Evolutionary conservation across 1,139 yeast species (phyloP), one percentile per base, ranked within the genome.

Genomic region (Blastobotrys buckinghamii): DNA sequence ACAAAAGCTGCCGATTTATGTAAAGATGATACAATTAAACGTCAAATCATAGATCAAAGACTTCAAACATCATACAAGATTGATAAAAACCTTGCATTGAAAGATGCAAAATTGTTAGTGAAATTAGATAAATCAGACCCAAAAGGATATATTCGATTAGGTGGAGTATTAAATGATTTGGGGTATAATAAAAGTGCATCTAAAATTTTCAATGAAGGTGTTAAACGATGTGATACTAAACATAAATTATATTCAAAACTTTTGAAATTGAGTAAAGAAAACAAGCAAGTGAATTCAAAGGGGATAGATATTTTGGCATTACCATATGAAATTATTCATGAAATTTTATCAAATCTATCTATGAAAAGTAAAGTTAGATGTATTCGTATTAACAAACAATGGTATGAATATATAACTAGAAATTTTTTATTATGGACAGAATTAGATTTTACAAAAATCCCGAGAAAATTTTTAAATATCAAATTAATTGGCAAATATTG

Each of bases 41-140:
- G 44, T 27, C 19, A 34, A 6, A 32, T 50, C 9, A 39, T 50
- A 32, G 50, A 50, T 20, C 53, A 50, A 37, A 38, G 50, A 17
- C 45, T 44, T n/a, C 43, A 44, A 12, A 48, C 19, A 29, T 15
- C 9, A 6, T 36, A 20, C 5, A 13, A 42, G 27, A 24, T 36
- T 40, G 41, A 34, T 42, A n/a, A 43, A 42, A 7, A 32, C 19
- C 6, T 20, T 15, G 53, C 49, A n/a, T 27, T 50, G 5, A 34
- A 36, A 12, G 50, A 50, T 24, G 49, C 48, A 6, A 44, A 47
- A 32, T 30, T 10, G 26, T 47, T 50, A 50, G 27, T 50, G 1
- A 37, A 33, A 17, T 10, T 33, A 4, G 50, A 38, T 20, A 29
- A 38, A 19, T 16, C 34, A 6, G 43, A 47, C 20, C 39, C 48